Percentiles rank a stretch among this genome's conserved stretches.
Evolutionary conservation across 129 eudicot genomes (phyloP).

Genomic region (Flaveria robusta): DNA sequence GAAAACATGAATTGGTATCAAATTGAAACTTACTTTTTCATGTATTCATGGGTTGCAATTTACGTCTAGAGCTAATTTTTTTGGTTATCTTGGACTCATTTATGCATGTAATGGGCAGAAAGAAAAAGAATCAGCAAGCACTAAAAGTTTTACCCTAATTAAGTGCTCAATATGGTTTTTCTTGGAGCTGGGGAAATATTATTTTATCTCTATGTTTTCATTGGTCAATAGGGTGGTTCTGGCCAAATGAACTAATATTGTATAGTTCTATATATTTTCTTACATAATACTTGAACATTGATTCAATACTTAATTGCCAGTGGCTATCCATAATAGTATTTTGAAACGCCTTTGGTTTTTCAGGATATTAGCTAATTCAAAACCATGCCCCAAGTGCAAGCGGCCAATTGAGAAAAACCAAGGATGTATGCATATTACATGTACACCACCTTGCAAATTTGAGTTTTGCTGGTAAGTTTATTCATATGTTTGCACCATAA

Average conservation of each 20-base stretch:
- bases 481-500: constrained; percentile 2
- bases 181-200: background rate
- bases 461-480: constrained; percentile 89
- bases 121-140: background rate
- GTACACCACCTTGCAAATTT: constrained; percentile 94
- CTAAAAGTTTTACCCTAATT: background rate
- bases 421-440: constrained; percentile 97
- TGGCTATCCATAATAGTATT: background rate
- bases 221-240: background rate
- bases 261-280: background rate
- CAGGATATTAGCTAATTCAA: constrained; percentile 96
- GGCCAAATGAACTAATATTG: background rate
- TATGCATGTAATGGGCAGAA: background rate
- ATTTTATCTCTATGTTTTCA: background rate
- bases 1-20: constrained; percentile 73
- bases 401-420: constrained; percentile 97
- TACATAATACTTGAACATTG: constrained; percentile 16
- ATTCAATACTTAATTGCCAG: background rate
- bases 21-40: background rate
- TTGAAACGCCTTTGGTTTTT: background rate
- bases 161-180: background rate
- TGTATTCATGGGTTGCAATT: background rate
- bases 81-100: background rate
- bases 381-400: constrained; percentile 99
- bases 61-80: background rate